phyloP scores from a whole-genome alignment of 306 rosid genomes.

The Gastrolobium bilobum region DNA sequence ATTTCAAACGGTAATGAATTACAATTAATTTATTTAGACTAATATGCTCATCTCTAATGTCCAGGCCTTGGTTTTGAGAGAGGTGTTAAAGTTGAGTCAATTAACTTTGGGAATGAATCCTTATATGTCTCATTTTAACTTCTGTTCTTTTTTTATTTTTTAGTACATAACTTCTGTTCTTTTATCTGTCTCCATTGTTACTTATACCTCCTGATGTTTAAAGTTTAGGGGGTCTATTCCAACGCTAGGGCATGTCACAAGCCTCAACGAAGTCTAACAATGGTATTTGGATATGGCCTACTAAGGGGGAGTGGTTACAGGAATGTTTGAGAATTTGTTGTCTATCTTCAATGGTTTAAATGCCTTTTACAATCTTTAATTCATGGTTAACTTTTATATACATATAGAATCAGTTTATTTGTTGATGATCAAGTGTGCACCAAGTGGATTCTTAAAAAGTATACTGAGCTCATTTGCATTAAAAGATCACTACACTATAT shows the following conservation, averaged over 20 bases:
- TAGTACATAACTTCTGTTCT: constrained; percentile 3
- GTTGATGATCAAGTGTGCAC: constrained; percentile 28
- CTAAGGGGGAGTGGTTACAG: not conserved
- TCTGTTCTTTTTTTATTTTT: constrained; percentile 1
- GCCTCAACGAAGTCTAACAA: not conserved
- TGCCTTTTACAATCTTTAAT: constrained; percentile 13
- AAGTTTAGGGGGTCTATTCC: constrained; percentile 19
- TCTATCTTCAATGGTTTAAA: constrained; percentile 23
- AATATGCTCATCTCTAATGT: constrained; percentile 9
- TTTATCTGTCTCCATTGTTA: not conserved
- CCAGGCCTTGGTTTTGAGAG: not conserved
- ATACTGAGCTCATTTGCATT: constrained; percentile 14
- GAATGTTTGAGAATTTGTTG: not conserved
- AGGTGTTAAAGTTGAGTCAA: not conserved
- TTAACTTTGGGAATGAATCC: not conserved
- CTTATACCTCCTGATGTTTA: constrained; percentile 2
- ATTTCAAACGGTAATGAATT: constrained; percentile 36
- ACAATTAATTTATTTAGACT: constrained; percentile 3
- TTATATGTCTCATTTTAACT: not conserved
- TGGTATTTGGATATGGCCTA: not conserved
- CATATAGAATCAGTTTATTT: constrained; percentile 15
- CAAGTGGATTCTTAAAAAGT: constrained; percentile 11
- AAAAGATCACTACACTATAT: constrained; percentile 29
- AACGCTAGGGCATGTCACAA: constrained; percentile 37
- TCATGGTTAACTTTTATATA: constrained; percentile 12